Percentiles rank a stretch among this genome's conserved stretches.
Conservation (phyloP, 805 yeast species). For the Clavispora phyllophila region DNA sequence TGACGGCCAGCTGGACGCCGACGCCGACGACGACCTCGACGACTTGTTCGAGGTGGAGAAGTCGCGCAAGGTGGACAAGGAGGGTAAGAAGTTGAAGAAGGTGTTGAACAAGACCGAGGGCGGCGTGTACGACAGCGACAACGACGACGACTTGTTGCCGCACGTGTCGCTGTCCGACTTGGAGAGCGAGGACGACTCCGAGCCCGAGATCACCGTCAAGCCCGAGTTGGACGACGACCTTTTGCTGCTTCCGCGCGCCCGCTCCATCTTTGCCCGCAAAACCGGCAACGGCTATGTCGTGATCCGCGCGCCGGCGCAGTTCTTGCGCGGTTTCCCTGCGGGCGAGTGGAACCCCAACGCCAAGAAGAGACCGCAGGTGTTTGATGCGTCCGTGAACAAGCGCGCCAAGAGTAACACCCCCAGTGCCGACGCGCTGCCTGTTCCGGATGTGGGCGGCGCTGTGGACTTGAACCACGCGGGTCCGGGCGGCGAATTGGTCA, state of each 20-base stretch:
- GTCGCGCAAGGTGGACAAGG: constrained; percentile 75
- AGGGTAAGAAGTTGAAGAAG: constrained; percentile 80
- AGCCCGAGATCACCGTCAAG: constrained; percentile 27
- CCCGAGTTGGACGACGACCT: constrained; percentile 25
- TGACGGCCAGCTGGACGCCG: constrained; percentile 54
- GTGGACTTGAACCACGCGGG: constrained; percentile 34
- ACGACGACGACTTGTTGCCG: constrained; percentile 61
- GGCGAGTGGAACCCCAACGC: constrained; percentile 83
- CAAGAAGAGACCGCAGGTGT: constrained; percentile 28
- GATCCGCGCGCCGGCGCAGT: constrained; percentile 57
- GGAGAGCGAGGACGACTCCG: constrained; percentile 61
- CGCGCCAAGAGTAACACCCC: constrained; percentile 34
- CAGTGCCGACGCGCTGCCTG: constrained; percentile 8
- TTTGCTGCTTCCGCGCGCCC: constrained; percentile 3
- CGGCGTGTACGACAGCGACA: constrained; percentile 85
- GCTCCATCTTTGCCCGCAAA: constrained; percentile 20
- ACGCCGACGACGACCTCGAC: constrained; percentile 53
- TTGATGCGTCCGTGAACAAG: constrained; percentile 28
- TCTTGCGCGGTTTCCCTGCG: constrained; percentile 61
- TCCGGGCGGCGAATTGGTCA: constrained; percentile 44
- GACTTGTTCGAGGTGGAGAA: constrained; percentile 62
- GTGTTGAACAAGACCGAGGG: constrained; percentile 82
- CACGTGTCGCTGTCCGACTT: constrained; percentile 53
- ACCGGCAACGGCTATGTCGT: constrained; percentile 43
- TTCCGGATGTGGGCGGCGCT: constrained; percentile 7